phyloP scores from a whole-genome alignment of 164 flowering plant species.

The Chimonanthus salicifolius region DNA sequence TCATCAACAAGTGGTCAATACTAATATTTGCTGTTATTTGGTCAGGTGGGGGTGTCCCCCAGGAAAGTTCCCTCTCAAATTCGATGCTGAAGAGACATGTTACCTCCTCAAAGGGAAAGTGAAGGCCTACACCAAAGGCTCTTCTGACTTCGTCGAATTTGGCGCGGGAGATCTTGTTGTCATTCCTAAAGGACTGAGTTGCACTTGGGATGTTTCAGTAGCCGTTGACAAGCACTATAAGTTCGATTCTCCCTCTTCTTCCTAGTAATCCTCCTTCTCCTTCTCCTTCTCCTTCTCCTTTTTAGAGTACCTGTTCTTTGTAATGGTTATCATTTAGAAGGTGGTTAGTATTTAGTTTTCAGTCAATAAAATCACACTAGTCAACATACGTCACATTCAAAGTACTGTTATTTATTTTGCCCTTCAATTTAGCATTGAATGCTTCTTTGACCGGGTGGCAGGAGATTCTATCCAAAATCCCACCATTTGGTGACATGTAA shows the following conservation, averaged over 20 bases:
- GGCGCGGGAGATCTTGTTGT: conserved; percentile 68
- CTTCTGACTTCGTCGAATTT: conserved; percentile 55
- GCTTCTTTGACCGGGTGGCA: conserved; percentile 21
- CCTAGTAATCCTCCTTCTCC: conserved; percentile 2
- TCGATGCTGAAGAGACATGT: conserved; percentile 80
- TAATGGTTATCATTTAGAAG: background rate
- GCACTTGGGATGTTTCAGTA: conserved; percentile 74
- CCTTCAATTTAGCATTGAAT: conserved; percentile 21
- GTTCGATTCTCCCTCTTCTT: conserved; percentile 40
- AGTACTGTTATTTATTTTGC: conserved; percentile 15
- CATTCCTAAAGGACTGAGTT: conserved; percentile 47
- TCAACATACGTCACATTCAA: conserved; percentile 24
- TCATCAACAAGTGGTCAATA: too few relatives aligned
- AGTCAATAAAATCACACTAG: conserved; percentile 13
- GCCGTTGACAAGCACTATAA: conserved; percentile 74
- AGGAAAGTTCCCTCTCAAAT: conserved; percentile 74
- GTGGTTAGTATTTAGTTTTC: background rate
- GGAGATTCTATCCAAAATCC: background rate
- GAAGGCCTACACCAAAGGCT: conserved; percentile 52
- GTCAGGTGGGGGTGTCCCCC: conserved; percentile 88
- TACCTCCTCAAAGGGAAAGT: conserved; percentile 78
- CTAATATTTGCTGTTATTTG: background rate
- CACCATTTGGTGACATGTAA: background rate
- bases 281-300: background rate
- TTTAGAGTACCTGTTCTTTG: background rate